A percentile compares a stretch with the other conserved stretches of the same genome.
These are phyloP conservation scores for Sporobolomyces pararoseus DNA, from an alignment of 768 basidiomycete genomes.

Conservation along the genomic window DNA sequence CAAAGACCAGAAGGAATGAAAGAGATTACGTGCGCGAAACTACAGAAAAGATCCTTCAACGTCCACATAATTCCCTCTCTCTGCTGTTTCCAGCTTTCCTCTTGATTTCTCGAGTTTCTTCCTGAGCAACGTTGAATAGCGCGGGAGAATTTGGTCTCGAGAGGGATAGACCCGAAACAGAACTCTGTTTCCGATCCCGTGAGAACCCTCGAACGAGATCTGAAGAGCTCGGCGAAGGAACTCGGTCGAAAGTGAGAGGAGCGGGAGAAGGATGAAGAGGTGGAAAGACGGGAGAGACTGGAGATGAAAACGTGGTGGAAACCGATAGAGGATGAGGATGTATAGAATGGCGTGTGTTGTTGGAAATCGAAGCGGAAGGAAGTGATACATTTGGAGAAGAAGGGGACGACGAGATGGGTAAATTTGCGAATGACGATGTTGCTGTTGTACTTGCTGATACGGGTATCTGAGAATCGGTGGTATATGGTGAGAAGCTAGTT, in stretches of 20 bases:
- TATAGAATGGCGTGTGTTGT: neutral
- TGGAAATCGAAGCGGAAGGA: neutral
- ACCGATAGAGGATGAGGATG: neutral
- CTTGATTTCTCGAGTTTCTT: neutral
- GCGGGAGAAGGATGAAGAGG: neutral
- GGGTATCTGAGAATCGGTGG: neutral
- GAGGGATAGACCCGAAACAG: conserved; percentile 14
- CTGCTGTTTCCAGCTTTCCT: neutral
- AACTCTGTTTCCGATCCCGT: conserved; percentile 17
- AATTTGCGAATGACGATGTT: conserved; percentile 1
- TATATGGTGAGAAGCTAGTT: neutral
- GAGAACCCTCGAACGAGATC: neutral
- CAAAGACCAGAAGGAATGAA: neutral
- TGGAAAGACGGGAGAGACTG: neutral
- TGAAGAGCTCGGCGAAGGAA: conserved; percentile 10
- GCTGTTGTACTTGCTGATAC: neutral
- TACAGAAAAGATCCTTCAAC: neutral
- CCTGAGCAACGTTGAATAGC: neutral
- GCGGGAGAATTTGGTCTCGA: conserved; percentile 19
- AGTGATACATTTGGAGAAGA: neutral
- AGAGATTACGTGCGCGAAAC: neutral
- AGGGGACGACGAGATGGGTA: too few relatives aligned
- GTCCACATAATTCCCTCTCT: conserved; percentile 7
- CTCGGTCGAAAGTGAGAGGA: conserved; percentile 27
- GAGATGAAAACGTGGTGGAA: conserved; percentile 10